Conservation (phyloP, 169 alveolate genomes). For the Amoebophrya sp. region DNA sequence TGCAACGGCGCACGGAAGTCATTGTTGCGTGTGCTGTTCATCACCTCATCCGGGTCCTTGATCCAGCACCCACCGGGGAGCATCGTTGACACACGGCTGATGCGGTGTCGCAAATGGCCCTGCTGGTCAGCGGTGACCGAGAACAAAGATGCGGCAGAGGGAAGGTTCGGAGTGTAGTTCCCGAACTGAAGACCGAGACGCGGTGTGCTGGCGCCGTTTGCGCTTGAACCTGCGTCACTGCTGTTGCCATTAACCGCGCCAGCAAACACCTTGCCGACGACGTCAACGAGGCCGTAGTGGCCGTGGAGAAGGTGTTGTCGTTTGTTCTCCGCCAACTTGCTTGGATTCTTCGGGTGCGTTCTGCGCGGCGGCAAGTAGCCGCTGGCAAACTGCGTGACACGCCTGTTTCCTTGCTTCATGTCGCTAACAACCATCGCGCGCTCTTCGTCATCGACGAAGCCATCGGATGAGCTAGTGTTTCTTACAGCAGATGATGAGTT, state of each 20-base stretch:
- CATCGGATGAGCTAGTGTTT: too few species aligned
- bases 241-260: background rate
- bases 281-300: background rate
- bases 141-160: background rate
- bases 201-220: too few species aligned
- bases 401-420: background rate
- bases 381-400: background rate
- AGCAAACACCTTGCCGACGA: background rate
- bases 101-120: background rate
- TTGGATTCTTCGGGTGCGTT: background rate
- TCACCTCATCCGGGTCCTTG: background rate
- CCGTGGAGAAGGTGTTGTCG: background rate
- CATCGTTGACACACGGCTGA: background rate
- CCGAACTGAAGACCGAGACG: too few species aligned
- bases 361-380: background rate
- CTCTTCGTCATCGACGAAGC: constrained; percentile 5
- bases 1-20: background rate
- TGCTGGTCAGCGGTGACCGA: background rate
- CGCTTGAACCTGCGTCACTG: too few species aligned
- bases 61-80: background rate
- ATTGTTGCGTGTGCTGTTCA: background rate
- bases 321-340: background rate
- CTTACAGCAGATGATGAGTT: too few species aligned
- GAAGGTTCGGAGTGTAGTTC: background rate
- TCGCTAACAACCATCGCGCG: background rate